Evolutionary conservation across 2,329 filamentous ascomycete species (phyloP).

Genomic region (Orbilia javanica): DNA sequence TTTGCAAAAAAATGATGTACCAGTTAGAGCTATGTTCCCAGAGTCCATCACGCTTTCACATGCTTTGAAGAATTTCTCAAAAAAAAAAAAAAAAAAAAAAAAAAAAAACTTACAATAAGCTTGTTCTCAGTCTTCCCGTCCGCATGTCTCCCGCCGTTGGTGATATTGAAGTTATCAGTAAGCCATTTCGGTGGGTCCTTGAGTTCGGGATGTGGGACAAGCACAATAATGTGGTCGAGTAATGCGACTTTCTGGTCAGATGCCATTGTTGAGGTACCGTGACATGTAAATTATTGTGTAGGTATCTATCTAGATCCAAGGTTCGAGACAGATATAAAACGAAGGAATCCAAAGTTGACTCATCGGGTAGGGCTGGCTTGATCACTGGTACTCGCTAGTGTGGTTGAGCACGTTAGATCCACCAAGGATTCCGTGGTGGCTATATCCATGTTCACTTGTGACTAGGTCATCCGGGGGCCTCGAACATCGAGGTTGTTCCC

Average conservation of each 20-base stretch:
- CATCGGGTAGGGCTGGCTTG: constrained; percentile 31
- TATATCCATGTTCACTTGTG: constrained; percentile 31
- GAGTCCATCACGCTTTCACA: not conserved
- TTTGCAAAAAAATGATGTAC: not conserved
- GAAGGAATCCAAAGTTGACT: constrained; percentile 37
- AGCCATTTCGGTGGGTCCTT: constrained; percentile 69
- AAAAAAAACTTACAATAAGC: constrained; percentile 67
- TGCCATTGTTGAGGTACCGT: constrained; percentile 42
- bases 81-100: not conserved
- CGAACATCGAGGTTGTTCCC: too few species aligned
- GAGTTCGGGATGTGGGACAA: constrained; percentile 71
- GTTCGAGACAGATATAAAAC: constrained; percentile 9
- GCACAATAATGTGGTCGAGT: constrained; percentile 76
- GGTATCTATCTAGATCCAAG: not conserved
- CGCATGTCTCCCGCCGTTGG: constrained; percentile 73
- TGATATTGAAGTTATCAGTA: constrained; percentile 71
- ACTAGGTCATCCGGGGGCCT: constrained; percentile 41
- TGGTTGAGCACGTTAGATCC: constrained; percentile 4
- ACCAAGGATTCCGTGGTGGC: constrained; percentile 7
- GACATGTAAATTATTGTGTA: constrained; percentile 17
- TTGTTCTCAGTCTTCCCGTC: constrained; percentile 74
- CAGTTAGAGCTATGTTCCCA: not conserved
- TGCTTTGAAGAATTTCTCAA: too few species aligned
- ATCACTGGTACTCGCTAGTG: constrained; percentile 2
- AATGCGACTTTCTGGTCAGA: constrained; percentile 60